Conservation (phyloP, 495 filamentous ascomycete genomes). For the Podospora fimiseda region DNA sequence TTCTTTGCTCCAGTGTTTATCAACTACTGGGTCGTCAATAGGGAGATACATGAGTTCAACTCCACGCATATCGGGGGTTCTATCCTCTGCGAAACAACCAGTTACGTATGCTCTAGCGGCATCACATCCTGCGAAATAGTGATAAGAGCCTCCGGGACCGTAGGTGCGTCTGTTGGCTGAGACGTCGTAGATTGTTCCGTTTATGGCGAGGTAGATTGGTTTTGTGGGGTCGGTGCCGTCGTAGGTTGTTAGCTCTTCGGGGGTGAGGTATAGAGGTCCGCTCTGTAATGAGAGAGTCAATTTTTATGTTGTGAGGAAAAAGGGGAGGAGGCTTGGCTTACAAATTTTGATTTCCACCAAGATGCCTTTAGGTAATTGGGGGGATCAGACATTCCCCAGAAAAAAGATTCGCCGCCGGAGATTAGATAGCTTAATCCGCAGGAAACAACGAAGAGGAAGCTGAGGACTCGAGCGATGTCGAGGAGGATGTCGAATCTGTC, state of each 20-base stretch:
- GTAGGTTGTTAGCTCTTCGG: slow-evolving; percentile 62
- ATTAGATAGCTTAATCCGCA: slow-evolving; percentile 73
- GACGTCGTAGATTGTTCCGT: slow-evolving; percentile 93
- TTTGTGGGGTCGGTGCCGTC: slow-evolving; percentile 68
- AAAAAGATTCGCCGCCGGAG: slow-evolving; percentile 60
- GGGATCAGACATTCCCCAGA: slow-evolving; percentile 48
- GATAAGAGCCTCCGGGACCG: slow-evolving; percentile 84
- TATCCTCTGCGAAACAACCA: slow-evolving; percentile 86
- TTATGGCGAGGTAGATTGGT: slow-evolving; percentile 88
- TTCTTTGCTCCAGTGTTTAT: slow-evolving; percentile 39
- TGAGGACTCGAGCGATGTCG: slow-evolving; percentile 71
- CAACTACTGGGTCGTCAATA: slow-evolving; percentile 55
- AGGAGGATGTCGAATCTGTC: slow-evolving; percentile 39
- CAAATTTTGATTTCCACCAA: slow-evolving; percentile 57
- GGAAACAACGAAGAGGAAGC: slow-evolving; percentile 61
- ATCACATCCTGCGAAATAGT: slow-evolving; percentile 80
- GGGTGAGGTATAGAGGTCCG: slow-evolving; percentile 57
- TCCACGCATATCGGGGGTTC: slow-evolving; percentile 73
- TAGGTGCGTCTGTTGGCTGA: slow-evolving; percentile 67
- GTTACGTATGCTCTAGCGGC: slow-evolving; percentile 91
- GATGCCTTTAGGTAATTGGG: slow-evolving; percentile 62
- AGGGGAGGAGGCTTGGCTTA: slow-evolving; percentile 31
- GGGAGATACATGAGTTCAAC: slow-evolving; percentile 88
- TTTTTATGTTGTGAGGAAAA: not conserved
- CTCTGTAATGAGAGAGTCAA: too few relatives aligned